Evolutionary conservation across 805 yeast genomes (phyloP).

Genomic region (Kazachstania psychrophila): DNA sequence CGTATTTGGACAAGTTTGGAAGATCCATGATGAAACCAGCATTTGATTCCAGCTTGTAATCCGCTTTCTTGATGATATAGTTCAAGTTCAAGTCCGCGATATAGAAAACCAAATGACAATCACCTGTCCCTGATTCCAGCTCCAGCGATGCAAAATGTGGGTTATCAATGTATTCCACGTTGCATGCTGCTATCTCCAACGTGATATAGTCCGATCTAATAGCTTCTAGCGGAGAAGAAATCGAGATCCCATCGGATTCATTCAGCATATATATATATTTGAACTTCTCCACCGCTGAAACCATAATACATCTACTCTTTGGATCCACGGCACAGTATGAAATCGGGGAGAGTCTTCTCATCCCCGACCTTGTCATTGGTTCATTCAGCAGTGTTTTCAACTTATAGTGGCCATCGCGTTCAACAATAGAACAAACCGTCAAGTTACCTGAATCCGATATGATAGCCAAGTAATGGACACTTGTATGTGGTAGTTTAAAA

Average conservation of each 20-base stretch:
- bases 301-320: slow-evolving; percentile 55
- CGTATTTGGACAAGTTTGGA: slow-evolving; percentile 39
- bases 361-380: slow-evolving; percentile 65
- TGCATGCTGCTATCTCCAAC: slow-evolving; percentile 48
- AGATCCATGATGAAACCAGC: slow-evolving; percentile 52
- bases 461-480: slow-evolving; percentile 50
- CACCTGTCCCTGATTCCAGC: slow-evolving; percentile 37
- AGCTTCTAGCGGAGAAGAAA: slow-evolving; percentile 72
- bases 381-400: slow-evolving; percentile 44
- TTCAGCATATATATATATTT: slow-evolving; percentile 62
- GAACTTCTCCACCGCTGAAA: slow-evolving; percentile 64
- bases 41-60: slow-evolving; percentile 27
- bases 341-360: slow-evolving; percentile 70
- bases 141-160: slow-evolving; percentile 83
- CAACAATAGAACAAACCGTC: slow-evolving; percentile 27
- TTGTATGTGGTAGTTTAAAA: slow-evolving; percentile 44
- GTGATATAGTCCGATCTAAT: slow-evolving; percentile 43
- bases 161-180: slow-evolving; percentile 62
- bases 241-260: slow-evolving; percentile 38
- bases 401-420: slow-evolving; percentile 31
- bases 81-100: slow-evolving; percentile 83
- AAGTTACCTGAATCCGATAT: slow-evolving; percentile 77
- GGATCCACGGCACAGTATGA: slow-evolving; percentile 63
- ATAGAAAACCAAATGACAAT: slow-evolving; percentile 50
- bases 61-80: slow-evolving; percentile 48